Base-by-base conservation (phyloP, 352 stramenopile genomes). In the Plasmopara muralis region DNA sequence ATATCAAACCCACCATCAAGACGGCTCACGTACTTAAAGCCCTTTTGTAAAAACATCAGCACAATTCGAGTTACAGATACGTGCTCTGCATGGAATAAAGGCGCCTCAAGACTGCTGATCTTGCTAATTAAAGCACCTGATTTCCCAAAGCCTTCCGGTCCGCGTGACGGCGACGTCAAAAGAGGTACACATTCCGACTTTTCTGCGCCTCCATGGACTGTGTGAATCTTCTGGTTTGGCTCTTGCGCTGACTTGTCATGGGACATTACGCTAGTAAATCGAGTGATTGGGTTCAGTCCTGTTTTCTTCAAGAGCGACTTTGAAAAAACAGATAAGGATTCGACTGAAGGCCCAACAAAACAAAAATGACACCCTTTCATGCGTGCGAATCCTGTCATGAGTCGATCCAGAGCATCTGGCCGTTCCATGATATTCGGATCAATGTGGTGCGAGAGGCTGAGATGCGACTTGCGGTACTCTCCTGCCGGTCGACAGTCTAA, bases 331-430 rank as follows among this genome's bases (percentile, higher is more conserved):
- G 77, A 62, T 6, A 47, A 34, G 9, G 53, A 40, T n/a, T 66
- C 56, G n/a, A 69, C 48, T 2, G 74, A 78, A 12, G 72, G 79
- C 3, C 85, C 85, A 43, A 95, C 77, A 49, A 95, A 93, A 50
- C 85, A 95, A 57, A 95, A 95, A 44, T 95, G 85, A 43, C 81
- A 93, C 1, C 84, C 83, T 73, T 95, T 93, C 83, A 95, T 95
- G 5, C 72, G 64, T 25, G 65, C 66, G 35, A 95, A 93, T 0
- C 80, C 82, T 43, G 92, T 85, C 56, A 95, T 74, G 9, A 95
- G 66, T 28, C 78, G 70, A 15, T 78, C 70, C 13, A 95, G 57
- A 8, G 72, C 81, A 43, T 93, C 83, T 5, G 85, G 81, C 31
- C 68, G 83, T 9, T 62, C 64, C 18, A 87, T 74, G 15, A 93